A percentile compares a stretch with the other conserved stretches of the same genome.
Conservation (phyloP, 2,329 filamentous ascomycete species). For the Aquanectria penicillioides region DNA sequence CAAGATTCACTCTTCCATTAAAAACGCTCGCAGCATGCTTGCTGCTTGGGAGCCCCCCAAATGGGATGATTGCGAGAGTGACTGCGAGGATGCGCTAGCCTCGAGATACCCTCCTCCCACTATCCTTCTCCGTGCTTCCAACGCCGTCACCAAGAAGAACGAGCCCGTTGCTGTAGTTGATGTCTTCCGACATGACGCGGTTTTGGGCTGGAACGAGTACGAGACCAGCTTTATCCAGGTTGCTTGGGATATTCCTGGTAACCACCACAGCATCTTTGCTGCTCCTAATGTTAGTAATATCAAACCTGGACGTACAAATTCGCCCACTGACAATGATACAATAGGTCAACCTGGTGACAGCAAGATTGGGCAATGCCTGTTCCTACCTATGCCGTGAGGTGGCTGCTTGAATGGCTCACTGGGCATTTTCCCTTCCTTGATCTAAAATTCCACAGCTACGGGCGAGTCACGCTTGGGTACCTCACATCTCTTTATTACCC, state of each 20-base stretch:
- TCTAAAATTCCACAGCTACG: no score
- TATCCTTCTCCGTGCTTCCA: constrained; percentile 12
- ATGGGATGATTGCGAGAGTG: constrained; percentile 9
- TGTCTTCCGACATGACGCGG: constrained; percentile 13
- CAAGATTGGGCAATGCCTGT: constrained; percentile 8
- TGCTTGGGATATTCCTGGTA: constrained; percentile 17
- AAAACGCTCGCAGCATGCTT: constrained; percentile 17
- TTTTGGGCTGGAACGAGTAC: constrained; percentile 14
- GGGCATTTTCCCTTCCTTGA: no score
- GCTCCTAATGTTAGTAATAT: constrained; percentile 5
- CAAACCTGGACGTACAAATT: not conserved
- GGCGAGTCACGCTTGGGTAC: no score
- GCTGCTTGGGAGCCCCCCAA: constrained; percentile 15
- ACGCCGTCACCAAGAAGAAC: constrained; percentile 4
- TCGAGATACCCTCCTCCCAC: constrained; percentile 13
- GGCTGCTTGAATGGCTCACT: not conserved
- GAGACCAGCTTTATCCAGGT: constrained; percentile 14
- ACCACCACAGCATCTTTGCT: constrained; percentile 18
- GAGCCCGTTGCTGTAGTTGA: constrained; percentile 13
- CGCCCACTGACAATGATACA: not conserved
- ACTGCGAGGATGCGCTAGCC: not conserved
- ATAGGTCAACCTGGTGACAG: constrained; percentile 11
- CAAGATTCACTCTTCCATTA: constrained; percentile 18
- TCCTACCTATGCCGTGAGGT: constrained; percentile 7
- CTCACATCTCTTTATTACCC: no score